Evolutionary conservation across 345 rosid species (phyloP).

Genomic region (Angophora floribunda): DNA sequence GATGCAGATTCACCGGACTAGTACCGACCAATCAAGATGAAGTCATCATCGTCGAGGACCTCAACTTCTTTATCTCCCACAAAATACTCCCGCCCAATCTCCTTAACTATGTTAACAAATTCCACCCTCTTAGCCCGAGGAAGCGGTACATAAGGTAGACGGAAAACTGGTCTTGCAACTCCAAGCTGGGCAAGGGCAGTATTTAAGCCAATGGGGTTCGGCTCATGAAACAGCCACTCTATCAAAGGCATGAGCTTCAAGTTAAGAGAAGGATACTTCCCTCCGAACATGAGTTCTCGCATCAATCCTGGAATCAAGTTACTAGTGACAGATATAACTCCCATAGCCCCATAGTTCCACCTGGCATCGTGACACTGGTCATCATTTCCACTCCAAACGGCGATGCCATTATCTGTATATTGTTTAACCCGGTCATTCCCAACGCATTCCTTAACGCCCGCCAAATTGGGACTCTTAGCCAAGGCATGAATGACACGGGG

Average conservation of each 20-base stretch:
- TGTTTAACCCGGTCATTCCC: constrained; percentile 64
- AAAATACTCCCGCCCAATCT: constrained; percentile 64
- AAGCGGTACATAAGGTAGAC: constrained; percentile 76
- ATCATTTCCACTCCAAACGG: constrained; percentile 89
- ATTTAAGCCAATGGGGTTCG: constrained; percentile 79
- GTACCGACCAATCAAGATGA: constrained; percentile 57
- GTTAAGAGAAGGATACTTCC: constrained; percentile 50
- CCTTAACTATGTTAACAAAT: constrained; percentile 58
- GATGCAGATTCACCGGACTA: constrained; percentile 2
- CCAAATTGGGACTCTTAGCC: constrained; percentile 53
- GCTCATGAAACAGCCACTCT: constrained; percentile 72
- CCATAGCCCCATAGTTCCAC: constrained; percentile 69
- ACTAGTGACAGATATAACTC: constrained; percentile 76
- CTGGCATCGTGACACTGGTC: constrained; percentile 89
- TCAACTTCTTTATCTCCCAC: constrained; percentile 67
- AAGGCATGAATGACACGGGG: constrained; percentile 40
- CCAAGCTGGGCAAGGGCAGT: constrained; percentile 88
- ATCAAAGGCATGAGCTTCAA: constrained; percentile 63
- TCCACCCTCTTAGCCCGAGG: constrained; percentile 52
- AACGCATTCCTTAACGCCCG: constrained; percentile 76
- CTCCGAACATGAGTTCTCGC: constrained; percentile 57
- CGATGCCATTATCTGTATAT: constrained; percentile 53
- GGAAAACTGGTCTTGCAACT: constrained; percentile 71
- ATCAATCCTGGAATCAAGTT: constrained; percentile 67
- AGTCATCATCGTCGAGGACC: constrained; percentile 70